Evolutionary conservation across 2,329 filamentous ascomycete species (phyloP), one percentile per base, ranked within the genome.

Genomic region (Colletotrichum kahawae): DNA sequence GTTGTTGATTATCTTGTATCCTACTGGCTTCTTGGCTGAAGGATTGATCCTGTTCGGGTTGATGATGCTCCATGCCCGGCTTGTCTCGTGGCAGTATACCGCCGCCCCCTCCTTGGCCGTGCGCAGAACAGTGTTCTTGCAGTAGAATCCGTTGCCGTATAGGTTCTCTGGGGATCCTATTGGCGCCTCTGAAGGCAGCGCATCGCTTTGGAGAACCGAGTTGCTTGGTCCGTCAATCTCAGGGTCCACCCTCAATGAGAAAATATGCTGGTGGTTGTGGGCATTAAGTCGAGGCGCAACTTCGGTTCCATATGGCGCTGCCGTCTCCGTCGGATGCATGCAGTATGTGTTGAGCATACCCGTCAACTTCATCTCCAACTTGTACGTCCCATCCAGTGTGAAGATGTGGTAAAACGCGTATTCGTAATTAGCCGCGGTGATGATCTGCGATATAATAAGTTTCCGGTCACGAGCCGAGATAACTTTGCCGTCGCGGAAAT

Each of bases 371-470:
- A 93, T 88, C 76, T 85, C 84, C 9, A 85, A 81, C 81, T 83
- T 89, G 81, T 95, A 95, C 5, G 94, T 94, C 31, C 94, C 94
- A 78, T 96, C 83, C 16, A 84, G 81, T 16, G 79, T 83, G 12
- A 85, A 84, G 33, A 78, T 84, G 79, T 83, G 82, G 77, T 84
- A 84, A 79, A 85, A 84, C 66, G 80, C 82, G 94, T 95, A 95
- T 80, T 95, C 93, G 83, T 95, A 95, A 84, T 95, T 95, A 31
- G 93, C 93, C 3, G 93, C 93, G 0, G 93, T 95, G 85, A 95
- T 94, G 81, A 94, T 91, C 73, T 95, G 93, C 36, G 91, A 93
- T 80, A 95, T 89, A 80, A 95, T 87, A 66, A 95, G 88, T 80
- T 94, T 95, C 70, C 92, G 91, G n/a, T 91, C 93, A 54, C 93